Evolutionary conservation across 2,329 filamentous ascomycete species (phyloP).

Genomic region (Ceratocystis harringtonii): DNA sequence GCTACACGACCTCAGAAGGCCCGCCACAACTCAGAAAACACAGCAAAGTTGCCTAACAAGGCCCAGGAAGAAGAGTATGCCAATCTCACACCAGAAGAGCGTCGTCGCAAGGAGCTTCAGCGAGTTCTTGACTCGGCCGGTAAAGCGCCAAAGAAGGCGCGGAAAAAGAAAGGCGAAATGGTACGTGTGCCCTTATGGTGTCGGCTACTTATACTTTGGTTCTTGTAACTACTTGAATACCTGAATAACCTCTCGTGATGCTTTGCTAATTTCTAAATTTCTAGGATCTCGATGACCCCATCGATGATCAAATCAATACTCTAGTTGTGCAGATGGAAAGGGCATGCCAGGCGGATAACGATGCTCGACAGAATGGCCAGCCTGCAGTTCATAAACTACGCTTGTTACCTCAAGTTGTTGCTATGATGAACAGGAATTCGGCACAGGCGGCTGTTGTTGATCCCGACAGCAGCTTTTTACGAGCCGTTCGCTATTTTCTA

Average conservation of each 20-base stretch:
- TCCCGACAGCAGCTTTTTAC: conserved; percentile 86
- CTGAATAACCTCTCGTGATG: not conserved
- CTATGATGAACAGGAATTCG: conserved; percentile 77
- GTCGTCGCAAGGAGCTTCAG: conserved; percentile 69
- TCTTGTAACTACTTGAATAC: not conserved
- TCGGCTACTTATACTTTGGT: not conserved
- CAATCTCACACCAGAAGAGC: conserved; percentile 67
- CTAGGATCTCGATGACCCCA: conserved; percentile 76
- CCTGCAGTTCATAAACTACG: conserved; percentile 87
- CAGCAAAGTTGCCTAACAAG: conserved; percentile 29
- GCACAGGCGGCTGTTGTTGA: conserved; percentile 75
- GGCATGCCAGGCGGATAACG: conserved; percentile 74
- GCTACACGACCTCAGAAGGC: conserved; percentile 31
- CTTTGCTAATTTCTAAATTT: not conserved
- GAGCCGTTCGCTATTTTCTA: conserved; percentile 92
- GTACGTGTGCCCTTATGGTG: conserved; percentile 1
- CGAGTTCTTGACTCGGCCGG: conserved; percentile 76
- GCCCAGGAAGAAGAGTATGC: conserved; percentile 55
- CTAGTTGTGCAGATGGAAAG: conserved; percentile 83
- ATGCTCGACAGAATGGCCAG: conserved; percentile 60
- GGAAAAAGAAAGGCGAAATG: conserved; percentile 48
- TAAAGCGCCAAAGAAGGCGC: conserved; percentile 56
- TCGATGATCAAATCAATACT: conserved; percentile 76
- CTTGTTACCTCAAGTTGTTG: conserved; percentile 79
- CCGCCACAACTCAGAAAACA: conserved; percentile 31